Conservation (phyloP, 495 filamentous ascomycete genomes). For the Lentithecium fluviatile region DNA sequence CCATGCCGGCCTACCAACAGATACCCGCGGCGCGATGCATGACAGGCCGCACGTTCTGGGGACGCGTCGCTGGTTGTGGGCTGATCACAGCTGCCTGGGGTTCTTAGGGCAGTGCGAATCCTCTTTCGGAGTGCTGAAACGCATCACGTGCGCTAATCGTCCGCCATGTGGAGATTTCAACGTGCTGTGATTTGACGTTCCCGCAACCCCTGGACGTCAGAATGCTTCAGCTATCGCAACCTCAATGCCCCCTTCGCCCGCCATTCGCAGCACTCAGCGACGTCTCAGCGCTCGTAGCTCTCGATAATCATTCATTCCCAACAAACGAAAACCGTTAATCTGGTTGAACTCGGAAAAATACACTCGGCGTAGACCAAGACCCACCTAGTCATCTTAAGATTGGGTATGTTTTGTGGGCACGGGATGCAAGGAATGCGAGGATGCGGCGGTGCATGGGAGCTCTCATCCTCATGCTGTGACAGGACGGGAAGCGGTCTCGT, state of each 20-base stretch:
- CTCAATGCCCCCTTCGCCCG: slow-evolving; percentile 5
- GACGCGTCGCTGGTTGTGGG: slow-evolving; percentile 3
- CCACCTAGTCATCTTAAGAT: slow-evolving; percentile 22
- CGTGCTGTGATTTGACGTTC: background rate
- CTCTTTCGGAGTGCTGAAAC: slow-evolving; percentile 8
- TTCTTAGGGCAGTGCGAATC: background rate
- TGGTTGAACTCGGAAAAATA: background rate
- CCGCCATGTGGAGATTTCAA: background rate
- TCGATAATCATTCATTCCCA: slow-evolving; percentile 6
- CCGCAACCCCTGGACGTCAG: slow-evolving; percentile 9
- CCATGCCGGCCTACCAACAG: background rate
- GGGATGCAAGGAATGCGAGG: slow-evolving; percentile 14
- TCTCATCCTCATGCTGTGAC: slow-evolving; percentile 16
- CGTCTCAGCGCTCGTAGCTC: background rate
- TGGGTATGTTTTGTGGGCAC: background rate
- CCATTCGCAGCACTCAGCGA: background rate
- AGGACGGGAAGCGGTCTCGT: slow-evolving; percentile 12
- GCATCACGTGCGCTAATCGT: background rate
- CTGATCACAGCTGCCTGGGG: background rate
- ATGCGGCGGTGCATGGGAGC: background rate
- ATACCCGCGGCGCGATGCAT: background rate
- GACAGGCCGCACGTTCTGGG: background rate
- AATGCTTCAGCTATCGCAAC: background rate
- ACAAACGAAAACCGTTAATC: background rate
- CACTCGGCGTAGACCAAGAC: background rate